Evolutionary conservation across 148 eudicot genomes (phyloP), one percentile per base, ranked within the genome.

Genomic region (Vaccinium myrtillus): DNA sequence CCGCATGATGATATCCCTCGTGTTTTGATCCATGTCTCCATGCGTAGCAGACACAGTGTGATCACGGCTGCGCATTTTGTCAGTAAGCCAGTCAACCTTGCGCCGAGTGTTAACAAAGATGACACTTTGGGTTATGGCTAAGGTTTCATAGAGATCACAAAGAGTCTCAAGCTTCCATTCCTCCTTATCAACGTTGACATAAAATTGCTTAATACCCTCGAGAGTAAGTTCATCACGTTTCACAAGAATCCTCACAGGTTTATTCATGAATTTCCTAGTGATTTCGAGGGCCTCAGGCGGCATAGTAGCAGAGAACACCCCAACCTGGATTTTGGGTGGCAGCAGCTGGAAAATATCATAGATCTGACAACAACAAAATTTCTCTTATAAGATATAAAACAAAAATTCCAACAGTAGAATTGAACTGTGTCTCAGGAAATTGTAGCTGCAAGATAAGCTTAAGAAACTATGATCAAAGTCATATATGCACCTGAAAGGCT

Each of bases 21-120:
- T 91, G 81, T 93, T 93, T 86, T 92, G 96, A 84, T 92, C 96
- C 96, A 93, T 93, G 94, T 93, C 96, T 81, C 96, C 94, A 18
- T 93, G 94, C 6, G 94, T 93, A 75, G 96, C 92, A 2, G 96
- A 93, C 67, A 93, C 96, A 0, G 96, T 93, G 85, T 93, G 96
- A 80, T 93, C 96, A 83, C 96, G 96, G 87, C 91, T 84, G 76
- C 94, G 89, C 96, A 93, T 92, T 79, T 92, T 92, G 88, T 92
- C 92, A 11, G 96, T 93, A 54, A 93, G 88, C 96, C 93, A 93
- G 85, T 92, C 96, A 56, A 93, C 96, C 91, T 93, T 93, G 61
- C 93, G 89, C 85, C 94, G 87, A 30, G 96, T 93, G 88, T 93
- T 92, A 11, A 92, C 96, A 65, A 93, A 93, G 80, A 93, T 92